These are phyloP conservation scores for Leucocoprinus birnbaumii DNA, from an alignment of 768 basidiomycete species.

Conservation along the genomic window DNA sequence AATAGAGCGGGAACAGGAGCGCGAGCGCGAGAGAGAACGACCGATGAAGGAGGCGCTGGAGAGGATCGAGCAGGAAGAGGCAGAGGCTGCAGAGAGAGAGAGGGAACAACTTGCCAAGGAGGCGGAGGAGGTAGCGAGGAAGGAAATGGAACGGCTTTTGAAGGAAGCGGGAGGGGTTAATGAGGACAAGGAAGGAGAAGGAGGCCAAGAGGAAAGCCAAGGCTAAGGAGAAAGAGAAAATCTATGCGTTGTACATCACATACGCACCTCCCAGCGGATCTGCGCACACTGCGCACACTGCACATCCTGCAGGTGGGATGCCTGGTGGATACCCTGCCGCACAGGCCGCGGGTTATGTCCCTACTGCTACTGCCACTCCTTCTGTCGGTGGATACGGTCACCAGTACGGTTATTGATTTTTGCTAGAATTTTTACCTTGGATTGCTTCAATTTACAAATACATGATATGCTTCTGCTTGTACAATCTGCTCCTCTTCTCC, in stretches of 20 bases:
- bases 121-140: no score
- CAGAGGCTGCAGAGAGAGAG: no score
- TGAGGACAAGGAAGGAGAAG: constrained; percentile 66
- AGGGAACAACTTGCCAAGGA: no score
- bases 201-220: constrained; percentile 56
- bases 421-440: background rate
- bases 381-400: constrained; percentile 9
- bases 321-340: constrained; percentile 18
- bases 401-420: constrained; percentile 15
- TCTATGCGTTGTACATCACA: constrained; percentile 59
- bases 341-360: background rate
- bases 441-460: no score
- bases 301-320: constrained; percentile 16
- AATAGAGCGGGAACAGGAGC: no score
- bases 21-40: no score
- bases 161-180: constrained; percentile 50
- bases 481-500: background rate
- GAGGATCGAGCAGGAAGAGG: no score
- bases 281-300: no score
- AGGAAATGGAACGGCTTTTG: no score
- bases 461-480: background rate
- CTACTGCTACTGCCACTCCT: background rate
- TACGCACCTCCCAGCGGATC: constrained; percentile 34
- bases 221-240: constrained; percentile 49
- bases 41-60: no score